Base-by-base conservation (phyloP, 2,329 filamentous ascomycete genomes). In the Fusarium veterinarium region DNA sequence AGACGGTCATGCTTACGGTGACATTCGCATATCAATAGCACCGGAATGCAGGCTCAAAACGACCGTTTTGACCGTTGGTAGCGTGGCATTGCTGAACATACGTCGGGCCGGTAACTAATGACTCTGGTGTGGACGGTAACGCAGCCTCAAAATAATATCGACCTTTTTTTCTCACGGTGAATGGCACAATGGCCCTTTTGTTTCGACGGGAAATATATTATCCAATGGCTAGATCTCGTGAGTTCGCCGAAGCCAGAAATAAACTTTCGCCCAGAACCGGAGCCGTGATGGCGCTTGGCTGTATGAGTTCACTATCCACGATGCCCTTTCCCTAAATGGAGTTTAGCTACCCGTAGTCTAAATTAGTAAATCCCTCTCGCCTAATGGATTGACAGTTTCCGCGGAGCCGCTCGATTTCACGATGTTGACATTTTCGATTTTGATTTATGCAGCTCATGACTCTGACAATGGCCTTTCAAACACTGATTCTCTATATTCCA, bases 1-100 rank as follows among this genome's bases (percentile, higher is more conserved):
- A n/a, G 37, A 23, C 28, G n/a, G 19, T 38, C 35, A 30, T 49
- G 37, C 31, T 37, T 45, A 20, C 13, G 40, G 37, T 64, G 41
- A 49, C 46, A 49, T 56, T 58, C 45, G 41, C 30, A 20, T 45
- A 20, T 41, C 59, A 52, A 58, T 69, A 69, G 66, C 35, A 64
- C 25, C 57, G 66, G 66, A 57, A 41, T 55, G 17, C 19, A 55
- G 16, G 33, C 40, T 55, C n/a, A 55, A 60, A 44, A 51, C 30
- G 53, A 67, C 44, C 33, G 48, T 60, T 65, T 46, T 16, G 28
- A 42, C 67, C 49, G 70, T 73, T 71, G 20, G 25, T 62, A 25
- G 58, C 62, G 66, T 64, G 66, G 57, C 67, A 62, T 67, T 67
- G 31, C 46, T 49, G 38, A 23, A 30, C 30, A 33, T 28, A 7